phyloP scores from a whole-genome alignment of 345 rosid genomes.

The Laguncularia racemosa region DNA sequence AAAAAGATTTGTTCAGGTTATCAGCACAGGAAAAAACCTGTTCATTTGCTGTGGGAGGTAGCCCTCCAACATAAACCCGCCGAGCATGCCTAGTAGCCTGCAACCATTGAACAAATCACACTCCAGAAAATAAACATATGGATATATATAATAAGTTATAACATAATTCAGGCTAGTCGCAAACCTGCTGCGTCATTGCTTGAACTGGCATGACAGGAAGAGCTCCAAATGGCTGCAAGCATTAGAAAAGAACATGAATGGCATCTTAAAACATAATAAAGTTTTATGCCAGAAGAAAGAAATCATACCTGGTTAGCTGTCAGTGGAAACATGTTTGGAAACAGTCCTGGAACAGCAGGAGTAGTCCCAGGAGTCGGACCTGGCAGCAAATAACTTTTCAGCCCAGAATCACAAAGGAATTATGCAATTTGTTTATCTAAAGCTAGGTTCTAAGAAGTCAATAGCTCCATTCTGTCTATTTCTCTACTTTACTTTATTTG shows the following conservation, averaged over 20 bases:
- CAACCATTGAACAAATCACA: not conserved
- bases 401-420: conserved; percentile 1
- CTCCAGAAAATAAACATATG: too few relatives aligned
- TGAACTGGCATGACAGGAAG: conserved; percentile 90
- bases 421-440: conserved; percentile 9
- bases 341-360: conserved; percentile 78
- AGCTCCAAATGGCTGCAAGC: conserved; percentile 57
- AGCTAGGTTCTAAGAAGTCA: too few relatives aligned
- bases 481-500: too few relatives aligned
- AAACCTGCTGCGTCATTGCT: conserved; percentile 99
- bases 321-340: conserved; percentile 72
- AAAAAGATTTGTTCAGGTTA: too few relatives aligned
- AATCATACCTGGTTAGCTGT: conserved; percentile 62
- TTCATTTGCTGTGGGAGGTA: conserved; percentile 96
- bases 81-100: conserved; percentile 99
- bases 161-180: not conserved
- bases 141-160: too few relatives aligned
- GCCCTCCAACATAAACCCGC: conserved; percentile 99
- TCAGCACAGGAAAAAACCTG: conserved; percentile 42
- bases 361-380: conserved; percentile 72
- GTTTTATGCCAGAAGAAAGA: not conserved
- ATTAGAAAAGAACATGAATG: not conserved
- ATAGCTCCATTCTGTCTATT: too few relatives aligned
- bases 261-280: not conserved
- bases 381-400: conserved; percentile 20